These are phyloP conservation scores for Metschnikowia baotianmanensis DNA, from an alignment of 805 yeast genomes.

Conservation along the genomic window DNA sequence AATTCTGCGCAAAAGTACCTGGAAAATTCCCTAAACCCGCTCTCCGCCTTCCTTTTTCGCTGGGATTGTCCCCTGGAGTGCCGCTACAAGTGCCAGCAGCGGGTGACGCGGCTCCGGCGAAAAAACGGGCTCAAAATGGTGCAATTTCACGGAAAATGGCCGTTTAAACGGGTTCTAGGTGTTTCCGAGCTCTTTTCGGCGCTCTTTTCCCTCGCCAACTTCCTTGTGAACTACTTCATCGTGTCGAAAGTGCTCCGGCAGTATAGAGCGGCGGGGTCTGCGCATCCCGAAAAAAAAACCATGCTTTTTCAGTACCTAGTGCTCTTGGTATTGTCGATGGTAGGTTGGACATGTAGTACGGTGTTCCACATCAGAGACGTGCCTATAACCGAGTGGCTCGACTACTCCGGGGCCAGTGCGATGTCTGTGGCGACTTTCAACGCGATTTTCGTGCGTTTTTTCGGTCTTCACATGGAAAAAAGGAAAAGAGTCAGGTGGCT, in stretches of 20 bases:
- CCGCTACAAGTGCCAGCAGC: constrained; percentile 39
- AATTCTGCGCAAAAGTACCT: constrained; percentile 16
- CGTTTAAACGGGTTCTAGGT: constrained; percentile 36
- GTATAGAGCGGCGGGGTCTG: constrained; percentile 20
- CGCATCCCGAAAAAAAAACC: constrained; percentile 15
- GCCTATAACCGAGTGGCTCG: constrained; percentile 38
- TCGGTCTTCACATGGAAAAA: constrained; percentile 22
- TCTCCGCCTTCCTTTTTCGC: constrained; percentile 20
- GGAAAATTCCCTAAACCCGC: constrained; percentile 16
- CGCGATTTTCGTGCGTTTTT: constrained; percentile 32
- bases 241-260: constrained; percentile 27
- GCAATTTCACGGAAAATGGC: constrained; percentile 47
- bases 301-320: constrained; percentile 33
- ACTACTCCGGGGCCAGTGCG: constrained; percentile 42
- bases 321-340: constrained; percentile 26
- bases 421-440: constrained; percentile 37
- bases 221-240: constrained; percentile 33
- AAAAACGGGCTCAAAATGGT: constrained; percentile 26
- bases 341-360: constrained; percentile 39
- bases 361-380: constrained; percentile 40
- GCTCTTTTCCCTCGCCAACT: constrained; percentile 35
- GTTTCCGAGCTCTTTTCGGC: constrained; percentile 36
- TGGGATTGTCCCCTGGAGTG: constrained; percentile 41
- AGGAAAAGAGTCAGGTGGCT: constrained; percentile 11
- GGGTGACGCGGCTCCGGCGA: constrained; percentile 26